Evolutionary conservation across 768 basidiomycete species (phyloP), one percentile per base, ranked within the genome.

Genomic region (Chiua virens): DNA sequence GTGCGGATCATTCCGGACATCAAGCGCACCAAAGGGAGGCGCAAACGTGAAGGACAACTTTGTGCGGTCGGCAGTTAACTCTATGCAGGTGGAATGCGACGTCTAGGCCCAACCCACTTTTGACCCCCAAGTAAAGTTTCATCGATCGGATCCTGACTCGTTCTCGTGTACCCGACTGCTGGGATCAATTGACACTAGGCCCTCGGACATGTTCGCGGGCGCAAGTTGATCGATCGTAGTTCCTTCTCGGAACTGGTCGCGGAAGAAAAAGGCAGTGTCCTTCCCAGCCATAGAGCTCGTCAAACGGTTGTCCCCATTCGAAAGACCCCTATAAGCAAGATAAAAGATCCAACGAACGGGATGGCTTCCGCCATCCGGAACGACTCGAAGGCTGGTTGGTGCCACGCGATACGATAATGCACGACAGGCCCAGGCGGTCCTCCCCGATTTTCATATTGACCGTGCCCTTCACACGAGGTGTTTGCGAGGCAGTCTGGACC

Each of bases 1-100:
- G 9, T 45, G 49, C 62, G 64, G 64, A 65, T 67, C 64, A 64
- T 59, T 42, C 64, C 64, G 64, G 54, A 22, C 56, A 55, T 52
- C 40, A 27, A 27, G n/a, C 23, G 5, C 43, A 36, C 52, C 21
- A 38, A 22, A 37, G 9, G 45, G 64, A 13, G 47, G 64, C 57
- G 57, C 32, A 57, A 57, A 39, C 35, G 46, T 56, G 56, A 57
- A 51, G 27, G 42, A 38, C 15, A 23, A 47, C 57, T 44, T 50
- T 50, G 48, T 21, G 49, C 21, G 53, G 56, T 61, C 53, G 44
- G 53, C 44, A 42, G 57, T 38, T 42, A 39, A 28, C 45, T 44
- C 39, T 27, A 48, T 37, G 34, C 34, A 34, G 34, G 36, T 30
- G 50, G 23, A 39, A 40, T 32, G 28, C 47, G 28, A 20, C 15